Conservation (phyloP, 208 protist genomes). For the Leptomonas seymouri region DNA sequence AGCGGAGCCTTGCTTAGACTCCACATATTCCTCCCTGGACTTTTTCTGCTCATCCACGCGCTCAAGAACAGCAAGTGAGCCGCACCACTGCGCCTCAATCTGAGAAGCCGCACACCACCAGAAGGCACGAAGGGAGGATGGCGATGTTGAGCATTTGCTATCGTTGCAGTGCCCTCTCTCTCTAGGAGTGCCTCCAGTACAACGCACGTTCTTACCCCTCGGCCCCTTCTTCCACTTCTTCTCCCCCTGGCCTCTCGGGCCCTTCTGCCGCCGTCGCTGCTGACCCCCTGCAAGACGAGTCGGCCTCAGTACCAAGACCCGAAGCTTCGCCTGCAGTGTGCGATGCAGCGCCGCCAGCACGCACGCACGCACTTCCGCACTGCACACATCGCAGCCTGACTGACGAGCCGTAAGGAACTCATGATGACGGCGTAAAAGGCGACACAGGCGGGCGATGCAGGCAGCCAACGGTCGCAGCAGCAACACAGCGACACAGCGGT, state of each 20-base stretch:
- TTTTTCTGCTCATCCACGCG: neutral
- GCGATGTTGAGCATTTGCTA: neutral
- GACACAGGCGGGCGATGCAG: constrained; percentile 35
- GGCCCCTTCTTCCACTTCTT: neutral
- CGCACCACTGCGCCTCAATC: constrained; percentile 25
- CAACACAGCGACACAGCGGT: constrained; percentile 21
- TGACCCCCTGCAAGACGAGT: neutral
- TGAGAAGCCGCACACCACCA: constrained; percentile 29
- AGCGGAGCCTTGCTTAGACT: neutral
- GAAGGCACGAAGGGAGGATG: constrained; percentile 22
- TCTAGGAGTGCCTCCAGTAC: neutral
- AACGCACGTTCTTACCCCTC: no score
- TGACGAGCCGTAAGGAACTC: constrained; percentile 22
- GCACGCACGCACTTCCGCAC: constrained; percentile 48
- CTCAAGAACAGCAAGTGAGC: constrained; percentile 11
- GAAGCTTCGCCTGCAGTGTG: constrained; percentile 45
- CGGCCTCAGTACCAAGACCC: constrained; percentile 13
- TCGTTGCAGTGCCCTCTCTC: neutral
- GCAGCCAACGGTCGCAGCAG: constrained; percentile 38
- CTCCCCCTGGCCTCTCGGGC: neutral
- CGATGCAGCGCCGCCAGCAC: constrained; percentile 47
- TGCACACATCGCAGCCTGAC: constrained; percentile 52
- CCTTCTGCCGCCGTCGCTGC: neutral
- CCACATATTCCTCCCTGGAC: neutral
- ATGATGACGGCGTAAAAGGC: constrained; percentile 35